These are phyloP conservation scores for Rossbeevera mucosa DNA, from an alignment of 768 basidiomycete species.

Conservation along the genomic window DNA sequence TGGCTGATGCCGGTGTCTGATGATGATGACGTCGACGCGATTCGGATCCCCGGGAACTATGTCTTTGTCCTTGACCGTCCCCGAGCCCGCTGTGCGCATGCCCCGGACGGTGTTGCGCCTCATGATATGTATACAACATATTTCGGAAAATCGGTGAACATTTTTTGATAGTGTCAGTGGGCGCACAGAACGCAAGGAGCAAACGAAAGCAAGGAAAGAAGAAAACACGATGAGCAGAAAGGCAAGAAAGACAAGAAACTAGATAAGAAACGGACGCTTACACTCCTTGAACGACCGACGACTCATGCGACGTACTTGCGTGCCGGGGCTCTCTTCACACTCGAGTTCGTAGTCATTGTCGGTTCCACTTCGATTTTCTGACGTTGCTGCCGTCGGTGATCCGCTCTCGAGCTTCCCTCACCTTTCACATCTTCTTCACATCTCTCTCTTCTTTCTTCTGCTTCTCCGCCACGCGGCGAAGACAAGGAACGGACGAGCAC, in stretches of 20 bases:
- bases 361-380: conserved; percentile 17
- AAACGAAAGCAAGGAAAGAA: not conserved
- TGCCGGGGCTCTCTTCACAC: not conserved
- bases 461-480: conserved; percentile 11
- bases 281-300: conserved; percentile 11
- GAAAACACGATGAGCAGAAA: not conserved
- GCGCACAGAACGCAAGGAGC: not conserved
- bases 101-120: conserved; percentile 3
- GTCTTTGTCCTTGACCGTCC: not conserved
- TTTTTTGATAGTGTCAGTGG: not conserved
- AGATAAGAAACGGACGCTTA: not conserved
- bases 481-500: conserved; percentile 1
- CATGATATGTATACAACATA: not conserved
- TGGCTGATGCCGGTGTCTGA: not conserved
- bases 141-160: not conserved
- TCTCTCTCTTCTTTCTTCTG: conserved; percentile 2
- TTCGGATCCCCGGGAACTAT: conserved; percentile 9
- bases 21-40: conserved; percentile 8
- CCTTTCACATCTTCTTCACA: not conserved
- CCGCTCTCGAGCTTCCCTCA: conserved; percentile 7
- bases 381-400: conserved; percentile 5
- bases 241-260: not conserved
- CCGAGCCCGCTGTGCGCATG: not conserved
- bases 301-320: not conserved
- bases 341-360: not conserved